Evolutionary conservation across 495 filamentous ascomycete species (phyloP).

Genomic region (Xylaria scruposa): DNA sequence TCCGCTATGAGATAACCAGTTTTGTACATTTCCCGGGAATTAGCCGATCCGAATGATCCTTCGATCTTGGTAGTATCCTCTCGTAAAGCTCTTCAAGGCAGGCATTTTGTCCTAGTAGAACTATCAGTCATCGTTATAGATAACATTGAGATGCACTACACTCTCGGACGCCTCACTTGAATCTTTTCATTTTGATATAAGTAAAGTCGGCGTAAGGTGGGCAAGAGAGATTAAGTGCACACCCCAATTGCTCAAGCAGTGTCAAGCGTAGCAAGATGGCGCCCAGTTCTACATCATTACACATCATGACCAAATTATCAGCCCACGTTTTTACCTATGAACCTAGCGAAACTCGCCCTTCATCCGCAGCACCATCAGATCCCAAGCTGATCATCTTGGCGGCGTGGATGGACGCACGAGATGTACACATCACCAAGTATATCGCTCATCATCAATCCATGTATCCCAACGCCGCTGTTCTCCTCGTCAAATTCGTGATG

Average conservation of each 20-base stretch:
- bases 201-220: not conserved
- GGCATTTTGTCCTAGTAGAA: not conserved
- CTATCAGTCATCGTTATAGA: not conserved
- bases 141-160: not conserved
- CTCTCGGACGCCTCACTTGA: not conserved
- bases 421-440: slow-evolving; percentile 55
- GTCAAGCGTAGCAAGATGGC: slow-evolving; percentile 29
- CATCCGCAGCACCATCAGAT: not conserved
- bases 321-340: slow-evolving; percentile 46
- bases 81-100: not conserved
- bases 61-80: not conserved
- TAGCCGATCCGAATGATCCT: not conserved
- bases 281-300: slow-evolving; percentile 35
- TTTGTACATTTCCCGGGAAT: not conserved
- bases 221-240: not conserved
- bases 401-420: slow-evolving; percentile 54
- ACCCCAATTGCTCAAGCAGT: not conserved
- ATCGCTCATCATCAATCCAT: slow-evolving; percentile 46
- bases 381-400: slow-evolving; percentile 52
- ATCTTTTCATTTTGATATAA: not conserved
- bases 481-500: slow-evolving; percentile 47
- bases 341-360: slow-evolving; percentile 31
- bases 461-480: slow-evolving; percentile 48
- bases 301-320: slow-evolving; percentile 48
- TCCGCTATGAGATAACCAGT: not conserved